A percentile compares a stretch with the other conserved stretches of the same genome.
These are phyloP conservation scores for Ophidiomyces ophidiicola DNA, from an alignment of 2,329 filamentous ascomycete genomes.

Conservation along the genomic window DNA sequence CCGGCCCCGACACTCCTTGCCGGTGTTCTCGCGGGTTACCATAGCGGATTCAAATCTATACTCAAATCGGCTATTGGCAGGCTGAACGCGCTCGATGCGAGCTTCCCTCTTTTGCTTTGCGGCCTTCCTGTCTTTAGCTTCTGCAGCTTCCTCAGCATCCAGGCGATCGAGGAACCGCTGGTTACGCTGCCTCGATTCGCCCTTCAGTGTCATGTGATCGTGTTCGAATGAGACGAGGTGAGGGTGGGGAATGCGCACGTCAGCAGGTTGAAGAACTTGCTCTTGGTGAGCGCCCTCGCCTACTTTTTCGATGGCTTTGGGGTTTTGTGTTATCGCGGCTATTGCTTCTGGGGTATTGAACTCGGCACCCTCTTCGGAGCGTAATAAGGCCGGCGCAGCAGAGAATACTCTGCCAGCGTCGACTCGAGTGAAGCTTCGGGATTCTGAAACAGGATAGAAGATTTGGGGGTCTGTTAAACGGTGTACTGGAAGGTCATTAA, in stretches of 20 bases:
- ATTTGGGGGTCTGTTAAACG: constrained; percentile 43
- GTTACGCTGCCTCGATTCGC: constrained; percentile 24
- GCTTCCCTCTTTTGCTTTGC: constrained; percentile 35
- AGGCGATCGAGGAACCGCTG: constrained; percentile 36
- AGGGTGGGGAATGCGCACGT: constrained; percentile 52
- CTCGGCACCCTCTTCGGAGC: constrained; percentile 18
- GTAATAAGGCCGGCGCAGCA: constrained; percentile 29
- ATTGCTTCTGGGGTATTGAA: constrained; percentile 27
- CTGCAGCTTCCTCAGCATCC: constrained; percentile 29
- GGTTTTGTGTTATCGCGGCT: constrained; percentile 21
- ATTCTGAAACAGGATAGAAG: constrained; percentile 53
- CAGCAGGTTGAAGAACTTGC: constrained; percentile 47
- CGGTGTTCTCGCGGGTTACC: constrained; percentile 44
- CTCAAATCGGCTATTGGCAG: constrained; percentile 43
- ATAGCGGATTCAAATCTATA: constrained; percentile 46
- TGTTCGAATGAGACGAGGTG: constrained; percentile 43
- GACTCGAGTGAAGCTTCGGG: constrained; percentile 51
- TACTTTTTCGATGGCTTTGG: constrained; percentile 29
- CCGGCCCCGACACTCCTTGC: constrained; percentile 42
- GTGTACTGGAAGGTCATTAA: constrained; percentile 53
- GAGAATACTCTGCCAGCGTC: constrained; percentile 52
- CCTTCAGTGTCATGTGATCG: constrained; percentile 29
- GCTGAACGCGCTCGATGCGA: constrained; percentile 33
- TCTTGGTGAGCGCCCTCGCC: constrained; percentile 34
- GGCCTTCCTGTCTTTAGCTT: constrained; percentile 29